These are phyloP conservation scores for Ascoidea asiatica DNA, from an alignment of 805 yeast genomes.

Conservation along the genomic window DNA sequence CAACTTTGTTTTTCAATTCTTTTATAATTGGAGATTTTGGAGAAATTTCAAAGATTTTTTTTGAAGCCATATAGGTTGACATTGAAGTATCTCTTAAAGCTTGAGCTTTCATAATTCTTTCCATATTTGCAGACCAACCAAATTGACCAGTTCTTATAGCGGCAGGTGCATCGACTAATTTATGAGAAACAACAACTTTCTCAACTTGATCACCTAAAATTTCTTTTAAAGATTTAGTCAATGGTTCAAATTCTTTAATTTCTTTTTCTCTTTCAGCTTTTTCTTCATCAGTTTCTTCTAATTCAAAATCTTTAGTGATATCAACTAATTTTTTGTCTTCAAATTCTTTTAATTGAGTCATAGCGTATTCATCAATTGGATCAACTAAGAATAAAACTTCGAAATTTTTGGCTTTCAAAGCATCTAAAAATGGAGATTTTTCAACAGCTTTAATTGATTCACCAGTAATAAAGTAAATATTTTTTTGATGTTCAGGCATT, in stretches of 20 bases:
- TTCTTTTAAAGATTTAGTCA: constrained; percentile 93
- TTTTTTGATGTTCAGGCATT: constrained; percentile 99
- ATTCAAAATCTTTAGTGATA: constrained; percentile 97
- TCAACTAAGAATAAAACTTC: constrained; percentile 97
- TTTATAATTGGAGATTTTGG: constrained; percentile 91
- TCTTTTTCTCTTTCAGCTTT: constrained; percentile 89
- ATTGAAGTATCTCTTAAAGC: constrained; percentile 97
- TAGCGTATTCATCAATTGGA: constrained; percentile 99
- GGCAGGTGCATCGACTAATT: constrained; percentile 97
- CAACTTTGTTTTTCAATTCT: constrained; percentile 95
- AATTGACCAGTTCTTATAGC: constrained; percentile 99
- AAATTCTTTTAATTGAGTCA: constrained; percentile 97
- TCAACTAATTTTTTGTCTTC: constrained; percentile 99
- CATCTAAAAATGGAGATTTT: constrained; percentile 98
- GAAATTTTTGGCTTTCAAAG: constrained; percentile 94
- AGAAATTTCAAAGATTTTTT: constrained; percentile 97
- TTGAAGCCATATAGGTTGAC: constrained; percentile 99
- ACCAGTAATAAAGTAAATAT: constrained; percentile 98
- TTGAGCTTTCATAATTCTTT: constrained; percentile 99
- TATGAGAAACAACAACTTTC: constrained; percentile 97
- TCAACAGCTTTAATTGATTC: constrained; percentile 95
- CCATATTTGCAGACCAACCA: constrained; percentile 99
- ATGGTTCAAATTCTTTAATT: constrained; percentile 80
- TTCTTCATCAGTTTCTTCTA: constrained; percentile 98
- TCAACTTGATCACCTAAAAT: constrained; percentile 97